Conservation (phyloP, 2,329 filamentous ascomycete genomes). For the Colletotrichum phormii region DNA sequence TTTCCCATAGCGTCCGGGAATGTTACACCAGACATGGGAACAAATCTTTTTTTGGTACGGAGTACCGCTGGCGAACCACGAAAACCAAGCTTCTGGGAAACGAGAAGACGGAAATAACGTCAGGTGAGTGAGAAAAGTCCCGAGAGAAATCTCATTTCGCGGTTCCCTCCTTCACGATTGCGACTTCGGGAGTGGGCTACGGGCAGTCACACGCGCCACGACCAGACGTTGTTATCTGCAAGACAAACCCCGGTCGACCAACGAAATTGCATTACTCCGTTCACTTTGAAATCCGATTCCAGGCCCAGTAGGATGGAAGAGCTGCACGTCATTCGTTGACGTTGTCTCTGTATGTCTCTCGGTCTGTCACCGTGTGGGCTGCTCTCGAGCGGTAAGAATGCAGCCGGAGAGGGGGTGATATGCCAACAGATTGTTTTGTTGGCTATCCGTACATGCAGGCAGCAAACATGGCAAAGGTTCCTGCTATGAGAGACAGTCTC, state of each 20-base stretch:
- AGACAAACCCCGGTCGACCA: neutral
- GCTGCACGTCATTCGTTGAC: neutral
- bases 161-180: neutral
- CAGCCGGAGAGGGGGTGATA: neutral
- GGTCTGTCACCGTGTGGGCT: neutral
- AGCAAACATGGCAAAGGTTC: neutral
- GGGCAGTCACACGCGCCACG: neutral
- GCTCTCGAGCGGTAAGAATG: neutral
- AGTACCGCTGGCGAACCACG: neutral
- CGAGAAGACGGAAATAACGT: neutral
- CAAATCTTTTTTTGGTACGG: neutral
- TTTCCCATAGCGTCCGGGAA: slow-evolving; percentile 8
- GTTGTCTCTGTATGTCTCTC: neutral
- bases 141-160: neutral
- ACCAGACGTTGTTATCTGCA: neutral
- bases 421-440: neutral
- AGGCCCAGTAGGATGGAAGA: neutral
- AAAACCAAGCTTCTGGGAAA: slow-evolving; percentile 1
- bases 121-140: neutral
- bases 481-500: neutral
- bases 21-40: slow-evolving; percentile 14
- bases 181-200: neutral
- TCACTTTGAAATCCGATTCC: neutral
- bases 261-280: neutral
- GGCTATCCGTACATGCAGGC: neutral